Percentiles rank a stretch among this genome's conserved stretches.
Evolutionary conservation across 192 early-diverging fungal species (phyloP).

Genomic region (Mortierella antarctica): DNA sequence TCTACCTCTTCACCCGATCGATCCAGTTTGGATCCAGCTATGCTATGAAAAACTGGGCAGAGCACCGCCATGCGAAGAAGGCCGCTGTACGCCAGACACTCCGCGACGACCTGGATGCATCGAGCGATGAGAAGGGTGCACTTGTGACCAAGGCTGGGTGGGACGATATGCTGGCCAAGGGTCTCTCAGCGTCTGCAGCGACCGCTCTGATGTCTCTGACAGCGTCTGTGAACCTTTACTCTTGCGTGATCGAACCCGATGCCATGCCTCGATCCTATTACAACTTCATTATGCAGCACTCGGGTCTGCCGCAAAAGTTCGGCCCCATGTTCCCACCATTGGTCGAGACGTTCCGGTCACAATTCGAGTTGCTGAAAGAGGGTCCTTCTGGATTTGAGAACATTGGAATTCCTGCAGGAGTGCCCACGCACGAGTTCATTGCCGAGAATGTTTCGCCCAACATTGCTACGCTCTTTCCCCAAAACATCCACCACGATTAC

Average conservation of each 20-base stretch:
- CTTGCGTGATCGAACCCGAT: constrained; percentile 66
- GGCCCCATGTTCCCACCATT: constrained; percentile 59
- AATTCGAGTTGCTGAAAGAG: constrained; percentile 31
- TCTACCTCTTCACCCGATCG: constrained; percentile 73
- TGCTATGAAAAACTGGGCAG: constrained; percentile 69
- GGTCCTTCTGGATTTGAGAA: constrained; percentile 25
- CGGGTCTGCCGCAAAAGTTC: constrained; percentile 55
- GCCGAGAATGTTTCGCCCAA: constrained; percentile 63
- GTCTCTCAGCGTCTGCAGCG: constrained; percentile 51
- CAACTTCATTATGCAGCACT: constrained; percentile 62
- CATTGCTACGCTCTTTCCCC: constrained; percentile 57
- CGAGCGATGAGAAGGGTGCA: constrained; percentile 11
- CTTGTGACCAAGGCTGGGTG: constrained; percentile 42
- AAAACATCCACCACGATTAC: constrained; percentile 60
- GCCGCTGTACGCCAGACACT: constrained; percentile 13
- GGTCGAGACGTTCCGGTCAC: constrained; percentile 36
- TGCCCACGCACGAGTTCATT: constrained; percentile 64
- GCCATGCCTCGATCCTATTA: constrained; percentile 69
- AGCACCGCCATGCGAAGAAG: constrained; percentile 38
- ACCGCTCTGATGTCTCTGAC: constrained; percentile 61
- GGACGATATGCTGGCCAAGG: constrained; percentile 61
- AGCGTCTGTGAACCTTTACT: constrained; percentile 60
- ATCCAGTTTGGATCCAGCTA: constrained; percentile 73
- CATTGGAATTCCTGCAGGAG: constrained; percentile 58
- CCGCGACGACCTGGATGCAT: constrained; percentile 2